These are phyloP conservation scores for Russula emetica DNA, from an alignment of 768 basidiomycete species.

Conservation along the genomic window DNA sequence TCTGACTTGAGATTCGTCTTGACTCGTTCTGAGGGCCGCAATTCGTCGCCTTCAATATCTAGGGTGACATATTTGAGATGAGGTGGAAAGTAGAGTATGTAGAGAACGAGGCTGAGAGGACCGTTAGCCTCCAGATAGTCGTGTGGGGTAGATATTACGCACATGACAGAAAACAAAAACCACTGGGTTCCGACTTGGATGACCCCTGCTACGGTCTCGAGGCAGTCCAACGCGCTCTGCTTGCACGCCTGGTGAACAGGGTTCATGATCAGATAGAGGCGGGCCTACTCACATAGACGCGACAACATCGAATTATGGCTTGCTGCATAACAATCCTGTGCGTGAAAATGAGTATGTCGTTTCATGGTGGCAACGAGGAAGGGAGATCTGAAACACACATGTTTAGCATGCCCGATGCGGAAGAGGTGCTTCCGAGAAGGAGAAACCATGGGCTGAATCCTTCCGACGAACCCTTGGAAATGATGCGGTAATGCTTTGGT, in stretches of 20 bases:
- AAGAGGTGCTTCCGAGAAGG: slow-evolving; percentile 80
- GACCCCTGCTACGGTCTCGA: slow-evolving; percentile 78
- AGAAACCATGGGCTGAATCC: slow-evolving; percentile 92
- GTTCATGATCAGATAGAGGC: not conserved
- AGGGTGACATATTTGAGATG: slow-evolving; percentile 67
- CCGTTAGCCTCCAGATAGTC: not conserved
- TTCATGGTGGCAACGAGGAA: slow-evolving; percentile 10
- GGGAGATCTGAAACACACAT: slow-evolving; percentile 45
- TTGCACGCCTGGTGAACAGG: slow-evolving; percentile 2
- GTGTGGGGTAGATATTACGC: slow-evolving; percentile 33
- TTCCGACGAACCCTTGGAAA: slow-evolving; percentile 69
- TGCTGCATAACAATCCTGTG: slow-evolving; percentile 79
- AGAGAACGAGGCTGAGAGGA: slow-evolving; percentile 71
- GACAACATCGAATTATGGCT: slow-evolving; percentile 77
- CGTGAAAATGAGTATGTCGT: slow-evolving; percentile 22
- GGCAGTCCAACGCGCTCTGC: slow-evolving; percentile 65
- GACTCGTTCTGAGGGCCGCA: slow-evolving; percentile 40
- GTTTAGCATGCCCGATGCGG: slow-evolving; percentile 80
- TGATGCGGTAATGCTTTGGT: slow-evolving; percentile 73
- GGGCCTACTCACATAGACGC: slow-evolving; percentile 54
- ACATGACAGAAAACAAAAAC: slow-evolving; percentile 83
- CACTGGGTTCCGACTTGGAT: slow-evolving; percentile 80
- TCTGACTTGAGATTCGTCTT: slow-evolving; percentile 52
- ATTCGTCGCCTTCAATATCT: slow-evolving; percentile 41
- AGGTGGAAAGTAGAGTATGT: slow-evolving; percentile 86